Evolutionary conservation across 2,329 filamentous ascomycete genomes (phyloP), one percentile per base, ranked within the genome.

Genomic region (Fusarium sp.): DNA sequence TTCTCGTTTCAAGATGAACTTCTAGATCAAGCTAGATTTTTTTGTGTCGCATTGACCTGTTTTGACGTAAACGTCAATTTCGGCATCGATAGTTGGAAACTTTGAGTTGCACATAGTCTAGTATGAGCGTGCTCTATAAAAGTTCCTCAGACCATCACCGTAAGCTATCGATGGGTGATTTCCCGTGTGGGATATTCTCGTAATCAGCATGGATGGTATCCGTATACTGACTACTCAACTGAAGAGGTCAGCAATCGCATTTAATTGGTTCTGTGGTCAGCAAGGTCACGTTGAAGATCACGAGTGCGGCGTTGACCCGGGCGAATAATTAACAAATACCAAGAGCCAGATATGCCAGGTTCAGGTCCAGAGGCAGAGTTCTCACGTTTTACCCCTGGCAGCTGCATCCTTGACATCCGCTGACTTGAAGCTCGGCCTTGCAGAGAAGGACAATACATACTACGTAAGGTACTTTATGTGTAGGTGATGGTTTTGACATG

Each of bases 301-400:
- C 23, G 23, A 54, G 49, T 18, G 25, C 58, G 63, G 63, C 51
- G 31, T 11, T 33, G 49, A 48, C 31, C 63, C 51, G 66, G 54
- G 31, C 66, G 65, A 69, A 44, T 64, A 38, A 54, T 58, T 41
- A 42, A 37, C 42, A 51, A n/a, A 62, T 61, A 33, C 45, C 38
- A 63, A 62, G 57, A 61, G 29, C 42, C 44, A 46, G 19, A 38
- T 18, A 51, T 44, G 15, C 57, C 37, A 65, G 44, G 27, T 39
- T n/a, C 25, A 31, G 44, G 25, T 10, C 25, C 10, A 48, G 45
- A 35, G 21, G 42, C 37, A 63, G 18, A 61, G n/a, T 38, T 45
- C 39, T 54, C 39, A 42, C 63, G 41, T 54, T 67, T 67, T 38
- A 44, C 55, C 64, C 63, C 63, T 68, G 65, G 42, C 38, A 42